Percentiles rank a stretch among this genome's conserved stretches.
Evolutionary conservation across 441 rosid species (phyloP).

Genomic region (Gossypium aridum): DNA sequence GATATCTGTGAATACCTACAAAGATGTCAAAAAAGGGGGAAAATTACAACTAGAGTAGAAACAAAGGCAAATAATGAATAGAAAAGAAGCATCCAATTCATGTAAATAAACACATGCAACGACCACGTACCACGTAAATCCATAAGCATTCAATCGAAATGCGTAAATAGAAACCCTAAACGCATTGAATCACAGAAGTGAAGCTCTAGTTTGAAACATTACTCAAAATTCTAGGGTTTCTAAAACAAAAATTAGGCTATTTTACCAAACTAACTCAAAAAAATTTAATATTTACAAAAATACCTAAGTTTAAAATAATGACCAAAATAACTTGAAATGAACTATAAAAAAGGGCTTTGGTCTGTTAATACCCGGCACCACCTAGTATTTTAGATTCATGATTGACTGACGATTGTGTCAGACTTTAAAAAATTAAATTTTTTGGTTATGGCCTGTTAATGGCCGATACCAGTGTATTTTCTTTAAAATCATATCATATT

Average conservation of each 20-base stretch:
- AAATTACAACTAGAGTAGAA: not conserved
- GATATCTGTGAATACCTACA: conserved; percentile 17
- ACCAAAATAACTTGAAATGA: too few species aligned
- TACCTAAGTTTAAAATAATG: too few species aligned
- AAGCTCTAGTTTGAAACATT: conserved; percentile 25
- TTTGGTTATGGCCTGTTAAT: too few species aligned
- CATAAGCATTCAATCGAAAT: conserved; percentile 25
- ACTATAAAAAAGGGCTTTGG: too few species aligned
- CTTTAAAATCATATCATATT: too few species aligned
- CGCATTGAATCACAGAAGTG: conserved; percentile 12
- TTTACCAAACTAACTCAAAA: too few species aligned
- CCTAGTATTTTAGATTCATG: too few species aligned
- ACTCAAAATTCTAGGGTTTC: conserved; percentile 50
- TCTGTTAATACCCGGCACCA: too few species aligned
- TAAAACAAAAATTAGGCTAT: conserved; percentile 1
- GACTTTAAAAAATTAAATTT: too few species aligned
- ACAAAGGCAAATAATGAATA: not conserved
- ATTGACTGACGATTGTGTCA: too few species aligned
- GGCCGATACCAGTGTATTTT: too few species aligned
- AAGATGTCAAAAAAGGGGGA: conserved; percentile 8
- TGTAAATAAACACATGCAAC: conserved; percentile 15
- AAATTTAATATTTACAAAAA: too few species aligned
- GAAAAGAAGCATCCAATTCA: not conserved
- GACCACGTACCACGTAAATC: conserved; percentile 13
- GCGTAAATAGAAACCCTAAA: conserved; percentile 25